Evolutionary conservation across 2,329 filamentous ascomycete species (phyloP).

Genomic region (Sporothrix protearum): DNA sequence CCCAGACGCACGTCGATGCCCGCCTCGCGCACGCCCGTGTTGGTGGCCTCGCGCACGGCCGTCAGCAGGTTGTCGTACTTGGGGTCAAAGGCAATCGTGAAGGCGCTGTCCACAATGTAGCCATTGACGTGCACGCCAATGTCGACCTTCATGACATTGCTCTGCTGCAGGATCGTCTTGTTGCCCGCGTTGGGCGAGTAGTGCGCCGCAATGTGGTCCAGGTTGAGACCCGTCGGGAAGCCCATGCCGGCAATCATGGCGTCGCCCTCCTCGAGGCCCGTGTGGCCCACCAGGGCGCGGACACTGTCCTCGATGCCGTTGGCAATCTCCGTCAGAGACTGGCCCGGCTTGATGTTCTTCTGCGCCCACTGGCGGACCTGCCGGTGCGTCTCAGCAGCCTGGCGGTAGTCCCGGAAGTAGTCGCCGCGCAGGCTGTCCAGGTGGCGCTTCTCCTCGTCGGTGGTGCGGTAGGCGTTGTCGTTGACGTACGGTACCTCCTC

Average conservation of each 20-base stretch:
- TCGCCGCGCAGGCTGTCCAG: constrained; percentile 76
- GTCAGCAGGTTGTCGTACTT: constrained; percentile 71
- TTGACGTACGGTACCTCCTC: constrained; percentile 74
- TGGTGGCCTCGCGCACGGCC: constrained; percentile 71
- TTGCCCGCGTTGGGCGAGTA: constrained; percentile 82
- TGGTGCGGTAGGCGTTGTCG: constrained; percentile 76
- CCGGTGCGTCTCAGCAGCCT: constrained; percentile 74
- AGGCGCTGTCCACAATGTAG: constrained; percentile 76
- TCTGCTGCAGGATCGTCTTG: constrained; percentile 66
- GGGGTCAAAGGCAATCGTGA: constrained; percentile 72
- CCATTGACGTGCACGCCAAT: constrained; percentile 79
- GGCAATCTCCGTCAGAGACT: constrained; percentile 72
- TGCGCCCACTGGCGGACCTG: constrained; percentile 79
- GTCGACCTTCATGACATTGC: constrained; percentile 79
- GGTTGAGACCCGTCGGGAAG: constrained; percentile 76
- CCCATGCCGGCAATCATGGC: constrained; percentile 73
- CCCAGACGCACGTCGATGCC: constrained; percentile 88
- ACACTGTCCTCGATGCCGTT: constrained; percentile 79
- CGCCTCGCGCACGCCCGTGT: constrained; percentile 84
- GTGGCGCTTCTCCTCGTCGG: constrained; percentile 78
- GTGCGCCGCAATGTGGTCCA: constrained; percentile 80
- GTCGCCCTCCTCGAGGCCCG: constrained; percentile 72
- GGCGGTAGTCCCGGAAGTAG: constrained; percentile 72
- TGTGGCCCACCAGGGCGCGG: constrained; percentile 68
- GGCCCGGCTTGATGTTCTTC: constrained; percentile 73